Conservation (phyloP, 176 grass and related monocot species). For the Cocos nucifera region DNA sequence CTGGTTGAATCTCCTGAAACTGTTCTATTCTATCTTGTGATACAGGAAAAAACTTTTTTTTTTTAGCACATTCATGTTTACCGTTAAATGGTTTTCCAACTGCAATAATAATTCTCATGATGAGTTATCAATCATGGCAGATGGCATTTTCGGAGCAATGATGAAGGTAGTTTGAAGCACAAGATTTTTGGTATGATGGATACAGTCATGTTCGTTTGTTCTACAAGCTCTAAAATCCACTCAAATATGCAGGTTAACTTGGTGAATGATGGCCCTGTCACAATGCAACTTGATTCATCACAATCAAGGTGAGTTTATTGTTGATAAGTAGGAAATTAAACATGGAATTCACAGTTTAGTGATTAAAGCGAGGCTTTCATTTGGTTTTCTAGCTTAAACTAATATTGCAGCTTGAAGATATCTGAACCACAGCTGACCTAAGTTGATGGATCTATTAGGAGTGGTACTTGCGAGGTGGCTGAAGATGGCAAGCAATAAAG, state of each 20-base stretch:
- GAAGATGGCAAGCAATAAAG: not conserved
- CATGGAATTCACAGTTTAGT: not conserved
- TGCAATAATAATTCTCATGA: conserved; percentile 4
- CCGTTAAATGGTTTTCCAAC: not conserved
- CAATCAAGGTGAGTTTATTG: conserved; percentile 1
- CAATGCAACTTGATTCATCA: conserved; percentile 88
- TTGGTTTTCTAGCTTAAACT: not conserved
- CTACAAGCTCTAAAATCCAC: conserved; percentile 12
- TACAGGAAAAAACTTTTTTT: not conserved
- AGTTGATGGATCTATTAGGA: not conserved
- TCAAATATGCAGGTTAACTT: conserved; percentile 62
- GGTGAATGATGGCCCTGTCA: conserved; percentile 93
- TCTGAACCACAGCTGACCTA: not conserved
- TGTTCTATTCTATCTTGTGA: too few species aligned
- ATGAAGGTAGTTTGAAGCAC: conserved; percentile 65
- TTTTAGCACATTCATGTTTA: not conserved
- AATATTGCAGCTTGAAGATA: not conserved
- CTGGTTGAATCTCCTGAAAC: too few species aligned
- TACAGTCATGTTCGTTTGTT: not conserved
- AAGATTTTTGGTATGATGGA: conserved; percentile 15
- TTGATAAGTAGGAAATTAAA: not conserved
- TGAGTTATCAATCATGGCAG: conserved; percentile 30
- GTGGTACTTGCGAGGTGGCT: not conserved
- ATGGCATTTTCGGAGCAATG: conserved; percentile 96
- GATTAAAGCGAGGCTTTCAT: too few species aligned